These are phyloP conservation scores for Pochonia chlamydosporia DNA, from an alignment of 2,329 filamentous ascomycete species.

Conservation along the genomic window DNA sequence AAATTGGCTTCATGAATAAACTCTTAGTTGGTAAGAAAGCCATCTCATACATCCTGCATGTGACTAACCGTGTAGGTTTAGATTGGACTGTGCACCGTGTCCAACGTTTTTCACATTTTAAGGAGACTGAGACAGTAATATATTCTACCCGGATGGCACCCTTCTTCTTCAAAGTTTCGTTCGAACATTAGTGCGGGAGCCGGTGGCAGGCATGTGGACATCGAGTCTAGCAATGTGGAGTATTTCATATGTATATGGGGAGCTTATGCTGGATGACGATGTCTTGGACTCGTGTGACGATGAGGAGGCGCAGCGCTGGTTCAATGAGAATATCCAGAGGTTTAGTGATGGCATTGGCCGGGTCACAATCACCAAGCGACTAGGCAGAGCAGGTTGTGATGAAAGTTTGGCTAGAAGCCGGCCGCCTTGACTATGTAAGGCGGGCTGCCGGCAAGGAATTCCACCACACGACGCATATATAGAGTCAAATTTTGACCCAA, in stretches of 20 bases:
- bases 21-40: too few relatives aligned
- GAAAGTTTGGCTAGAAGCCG: conserved; percentile 1
- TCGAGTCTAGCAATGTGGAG: conserved; percentile 1
- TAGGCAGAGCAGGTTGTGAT: conserved; percentile 7
- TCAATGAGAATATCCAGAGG: conserved; percentile 4
- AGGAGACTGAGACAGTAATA: conserved; percentile 5
- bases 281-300: conserved; percentile 4
- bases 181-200: conserved; percentile 4
- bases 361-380: conserved; percentile 6
- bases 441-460: too few relatives aligned
- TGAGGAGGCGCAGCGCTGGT: conserved; percentile 3
- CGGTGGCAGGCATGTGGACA: conserved; percentile 3
- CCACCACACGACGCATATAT: too few relatives aligned
- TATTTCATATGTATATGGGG: conserved; percentile 4
- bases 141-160: conserved; percentile 1
- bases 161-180: conserved; percentile 7
- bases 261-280: conserved; percentile 6
- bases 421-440: too few relatives aligned
- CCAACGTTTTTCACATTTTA: too few relatives aligned
- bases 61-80: too few relatives aligned
- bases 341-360: conserved; percentile 1
- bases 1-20: too few relatives aligned
- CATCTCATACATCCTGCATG: too few relatives aligned
- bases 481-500: too few relatives aligned
- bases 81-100: too few relatives aligned